Percentiles rank a stretch among this genome's conserved stretches.
Evolutionary conservation across 2,329 filamentous ascomycete species (phyloP).

Genomic region (Xylaria sp.): DNA sequence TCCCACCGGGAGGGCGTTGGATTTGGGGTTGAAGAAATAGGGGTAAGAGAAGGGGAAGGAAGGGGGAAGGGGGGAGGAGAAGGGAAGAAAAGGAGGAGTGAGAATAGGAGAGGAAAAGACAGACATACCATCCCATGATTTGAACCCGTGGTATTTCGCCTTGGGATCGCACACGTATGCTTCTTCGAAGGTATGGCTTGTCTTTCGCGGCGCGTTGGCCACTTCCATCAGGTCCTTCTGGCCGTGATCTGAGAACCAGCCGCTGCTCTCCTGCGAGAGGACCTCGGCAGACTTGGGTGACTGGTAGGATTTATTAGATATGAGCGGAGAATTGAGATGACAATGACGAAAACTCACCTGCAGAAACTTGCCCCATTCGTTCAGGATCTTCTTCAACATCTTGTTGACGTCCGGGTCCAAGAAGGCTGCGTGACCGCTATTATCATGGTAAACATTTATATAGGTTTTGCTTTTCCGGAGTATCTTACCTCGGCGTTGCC

Average conservation of each 20-base stretch:
- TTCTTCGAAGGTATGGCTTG: conserved; percentile 64
- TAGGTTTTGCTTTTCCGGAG: not conserved
- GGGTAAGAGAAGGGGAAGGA: not conserved
- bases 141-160: conserved; percentile 65
- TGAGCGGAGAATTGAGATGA: not conserved
- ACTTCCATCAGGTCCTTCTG: conserved; percentile 61
- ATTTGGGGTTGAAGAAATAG: not conserved
- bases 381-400: conserved; percentile 64
- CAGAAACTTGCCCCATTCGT: conserved; percentile 67
- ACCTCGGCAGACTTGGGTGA: conserved; percentile 66
- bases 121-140: conserved; percentile 66
- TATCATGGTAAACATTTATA: conserved; percentile 4
- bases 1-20: too few relatives aligned
- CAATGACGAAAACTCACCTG: conserved; percentile 49
- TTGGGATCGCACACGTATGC: conserved; percentile 70
- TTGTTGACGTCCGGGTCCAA: conserved; percentile 65
- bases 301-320: conserved; percentile 33
- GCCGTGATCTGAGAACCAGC: conserved; percentile 67
- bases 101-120: too few relatives aligned
- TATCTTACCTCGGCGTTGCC: conserved; percentile 60
- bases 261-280: conserved; percentile 55
- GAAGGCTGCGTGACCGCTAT: conserved; percentile 63
- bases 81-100: too few relatives aligned
- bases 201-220: conserved; percentile 59
- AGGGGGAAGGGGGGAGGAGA: not conserved